Conservation (phyloP, 768 basidiomycete species). For the Tylopilus vinaceipallidus region DNA sequence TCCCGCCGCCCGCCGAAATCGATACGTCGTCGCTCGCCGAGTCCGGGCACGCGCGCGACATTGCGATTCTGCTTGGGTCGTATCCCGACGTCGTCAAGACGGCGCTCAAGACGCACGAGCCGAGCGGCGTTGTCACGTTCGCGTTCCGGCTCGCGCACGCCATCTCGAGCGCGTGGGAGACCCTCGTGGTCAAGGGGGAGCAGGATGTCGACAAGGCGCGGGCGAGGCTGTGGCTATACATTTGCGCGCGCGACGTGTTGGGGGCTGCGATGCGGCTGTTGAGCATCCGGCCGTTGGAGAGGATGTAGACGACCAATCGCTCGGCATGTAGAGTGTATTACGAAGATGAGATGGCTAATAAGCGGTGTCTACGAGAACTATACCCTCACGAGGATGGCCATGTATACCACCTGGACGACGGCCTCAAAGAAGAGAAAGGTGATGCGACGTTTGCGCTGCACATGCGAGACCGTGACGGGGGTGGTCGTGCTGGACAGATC, state of each 20-base stretch:
- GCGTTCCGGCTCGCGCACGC: conserved; percentile 84
- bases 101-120: conserved; percentile 83
- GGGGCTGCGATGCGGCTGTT: conserved; percentile 82
- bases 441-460: conserved; percentile 80
- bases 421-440: conserved; percentile 89
- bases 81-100: conserved; percentile 92
- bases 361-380: conserved; percentile 4
- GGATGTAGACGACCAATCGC: conserved; percentile 77
- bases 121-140: conserved; percentile 89
- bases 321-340: too few relatives aligned
- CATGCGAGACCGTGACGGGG: conserved; percentile 64
- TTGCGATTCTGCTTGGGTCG: conserved; percentile 79
- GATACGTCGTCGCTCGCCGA: conserved; percentile 63
- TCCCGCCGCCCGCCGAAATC: conserved; percentile 68
- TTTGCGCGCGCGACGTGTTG: conserved; percentile 88
- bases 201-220: conserved; percentile 70
- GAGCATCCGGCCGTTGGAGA: conserved; percentile 85
- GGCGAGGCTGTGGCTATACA: conserved; percentile 87
- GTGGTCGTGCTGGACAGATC: conserved; percentile 51
- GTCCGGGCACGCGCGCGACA: conserved; percentile 75
- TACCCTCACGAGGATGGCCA: conserved; percentile 77
- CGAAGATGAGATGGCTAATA: background rate
- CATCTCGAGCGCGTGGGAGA: conserved; percentile 92
- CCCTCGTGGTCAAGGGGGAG: conserved; percentile 82
- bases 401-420: conserved; percentile 77